Evolutionary conservation across 306 rosid species (phyloP).

Genomic region (Inga laurina): DNA sequence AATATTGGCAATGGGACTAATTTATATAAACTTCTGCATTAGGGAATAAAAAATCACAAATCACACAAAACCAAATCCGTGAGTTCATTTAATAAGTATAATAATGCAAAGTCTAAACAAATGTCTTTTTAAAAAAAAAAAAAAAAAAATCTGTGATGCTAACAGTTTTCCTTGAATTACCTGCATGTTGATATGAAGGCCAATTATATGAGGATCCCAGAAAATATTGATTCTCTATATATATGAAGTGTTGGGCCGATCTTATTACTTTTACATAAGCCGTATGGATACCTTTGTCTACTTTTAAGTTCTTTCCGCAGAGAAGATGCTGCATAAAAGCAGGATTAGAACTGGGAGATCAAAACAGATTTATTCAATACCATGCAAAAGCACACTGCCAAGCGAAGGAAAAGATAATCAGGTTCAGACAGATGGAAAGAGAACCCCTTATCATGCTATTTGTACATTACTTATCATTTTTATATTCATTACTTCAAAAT

Average conservation of each 20-base stretch:
- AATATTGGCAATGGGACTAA: background rate
- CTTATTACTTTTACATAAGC: conserved; percentile 73
- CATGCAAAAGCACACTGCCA: conserved; percentile 7
- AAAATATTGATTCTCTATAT: conserved; percentile 68
- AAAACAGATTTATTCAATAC: background rate
- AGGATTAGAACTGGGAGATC: conserved; percentile 1
- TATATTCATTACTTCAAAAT: background rate
- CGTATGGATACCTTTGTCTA: conserved; percentile 71
- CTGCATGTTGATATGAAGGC: conserved; percentile 78
- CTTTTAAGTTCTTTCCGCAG: conserved; percentile 70
- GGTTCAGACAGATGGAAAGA: background rate
- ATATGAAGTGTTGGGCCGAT: conserved; percentile 68
- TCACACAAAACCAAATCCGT: background rate
- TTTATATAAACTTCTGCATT: background rate
- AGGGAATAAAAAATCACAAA: background rate
- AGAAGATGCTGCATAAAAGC: conserved; percentile 58
- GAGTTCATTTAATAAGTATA: background rate
- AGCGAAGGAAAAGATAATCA: background rate
- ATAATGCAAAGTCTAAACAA: background rate
- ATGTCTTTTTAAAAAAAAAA: background rate
- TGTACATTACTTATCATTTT: background rate
- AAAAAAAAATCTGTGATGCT: background rate
- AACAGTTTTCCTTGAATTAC: conserved; percentile 28
- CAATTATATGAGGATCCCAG: conserved; percentile 76
- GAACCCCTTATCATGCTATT: background rate